Conservation (phyloP, 2,329 filamentous ascomycete species). For the Metarhizium rileyi region DNA sequence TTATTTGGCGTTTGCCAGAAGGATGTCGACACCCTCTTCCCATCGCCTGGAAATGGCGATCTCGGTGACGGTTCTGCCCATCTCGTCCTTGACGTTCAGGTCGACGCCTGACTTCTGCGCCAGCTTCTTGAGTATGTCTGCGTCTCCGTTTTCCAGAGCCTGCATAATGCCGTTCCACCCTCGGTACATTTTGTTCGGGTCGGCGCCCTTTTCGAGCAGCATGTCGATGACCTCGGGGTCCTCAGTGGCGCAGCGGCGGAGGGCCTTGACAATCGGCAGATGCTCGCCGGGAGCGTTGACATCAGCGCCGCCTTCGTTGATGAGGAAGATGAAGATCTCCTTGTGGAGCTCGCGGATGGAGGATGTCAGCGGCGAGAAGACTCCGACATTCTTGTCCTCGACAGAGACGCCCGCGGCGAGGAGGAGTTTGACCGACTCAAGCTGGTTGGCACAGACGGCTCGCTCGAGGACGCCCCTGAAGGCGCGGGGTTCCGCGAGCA, state of each 20-base stretch:
- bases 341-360: slow-evolving; percentile 54
- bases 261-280: slow-evolving; percentile 59
- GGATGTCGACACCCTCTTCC: slow-evolving; percentile 43
- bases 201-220: slow-evolving; percentile 52
- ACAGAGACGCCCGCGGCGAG: slow-evolving; percentile 55
- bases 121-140: slow-evolving; percentile 41
- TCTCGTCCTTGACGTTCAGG: slow-evolving; percentile 42
- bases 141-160: slow-evolving; percentile 54
- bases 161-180: slow-evolving; percentile 59
- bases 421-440: slow-evolving; percentile 57
- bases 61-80: slow-evolving; percentile 43
- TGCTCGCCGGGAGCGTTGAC: slow-evolving; percentile 61
- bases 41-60: slow-evolving; percentile 49
- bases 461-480: slow-evolving; percentile 60
- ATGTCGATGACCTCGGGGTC: slow-evolving; percentile 53
- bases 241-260: slow-evolving; percentile 45
- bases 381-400: slow-evolving; percentile 63
- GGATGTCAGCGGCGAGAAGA: slow-evolving; percentile 60
- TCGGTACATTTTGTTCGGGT: slow-evolving; percentile 58
- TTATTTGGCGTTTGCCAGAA: slow-evolving; percentile 28
- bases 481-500: slow-evolving; percentile 47
- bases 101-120: slow-evolving; percentile 40
- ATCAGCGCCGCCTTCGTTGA: slow-evolving; percentile 52
- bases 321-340: slow-evolving; percentile 50
- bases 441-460: slow-evolving; percentile 56